Evolutionary conservation across 2,329 filamentous ascomycete species (phyloP).

Genomic region (Xylariales sp.): DNA sequence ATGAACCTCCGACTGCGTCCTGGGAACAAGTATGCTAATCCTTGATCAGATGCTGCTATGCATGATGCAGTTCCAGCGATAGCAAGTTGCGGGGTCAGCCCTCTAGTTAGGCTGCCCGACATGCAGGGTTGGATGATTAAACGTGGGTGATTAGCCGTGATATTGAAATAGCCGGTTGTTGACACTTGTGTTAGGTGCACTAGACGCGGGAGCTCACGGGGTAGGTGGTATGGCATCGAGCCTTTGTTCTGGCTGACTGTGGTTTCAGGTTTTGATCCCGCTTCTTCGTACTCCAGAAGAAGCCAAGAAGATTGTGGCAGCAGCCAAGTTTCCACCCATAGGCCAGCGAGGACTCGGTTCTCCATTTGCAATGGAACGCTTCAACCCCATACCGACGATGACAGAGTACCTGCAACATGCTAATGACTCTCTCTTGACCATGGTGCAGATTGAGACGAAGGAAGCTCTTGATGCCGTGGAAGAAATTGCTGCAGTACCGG

Average conservation of each 20-base stretch:
- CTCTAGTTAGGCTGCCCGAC: slow-evolving; percentile 54
- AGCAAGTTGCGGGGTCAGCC: slow-evolving; percentile 49
- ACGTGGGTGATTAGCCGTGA: slow-evolving; percentile 31
- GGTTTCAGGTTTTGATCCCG: slow-evolving; percentile 42
- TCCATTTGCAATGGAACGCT: slow-evolving; percentile 48
- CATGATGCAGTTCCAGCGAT: slow-evolving; percentile 54
- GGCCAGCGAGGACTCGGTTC: slow-evolving; percentile 53
- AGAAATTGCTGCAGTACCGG: slow-evolving; percentile 55
- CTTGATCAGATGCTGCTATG: slow-evolving; percentile 52
- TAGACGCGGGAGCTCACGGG: slow-evolving; percentile 54
- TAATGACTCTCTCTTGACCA: slow-evolving; percentile 54
- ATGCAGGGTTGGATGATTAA: slow-evolving; percentile 53
- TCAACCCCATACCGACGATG: slow-evolving; percentile 41
- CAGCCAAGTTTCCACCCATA: slow-evolving; percentile 52
- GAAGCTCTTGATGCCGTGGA: slow-evolving; percentile 58
- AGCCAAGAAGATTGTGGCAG: slow-evolving; percentile 42
- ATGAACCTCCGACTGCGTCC: no score
- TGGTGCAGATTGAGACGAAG: slow-evolving; percentile 64
- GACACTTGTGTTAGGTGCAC: slow-evolving; percentile 37
- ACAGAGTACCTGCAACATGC: slow-evolving; percentile 54
- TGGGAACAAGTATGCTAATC: no score
- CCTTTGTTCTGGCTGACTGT: slow-evolving; percentile 12
- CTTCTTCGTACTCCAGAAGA: slow-evolving; percentile 51
- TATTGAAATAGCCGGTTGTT: slow-evolving; percentile 10
- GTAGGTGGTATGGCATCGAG: no score